Base-by-base conservation (phyloP, 495 filamentous ascomycete species). In the Elasticomyces elasticus region DNA sequence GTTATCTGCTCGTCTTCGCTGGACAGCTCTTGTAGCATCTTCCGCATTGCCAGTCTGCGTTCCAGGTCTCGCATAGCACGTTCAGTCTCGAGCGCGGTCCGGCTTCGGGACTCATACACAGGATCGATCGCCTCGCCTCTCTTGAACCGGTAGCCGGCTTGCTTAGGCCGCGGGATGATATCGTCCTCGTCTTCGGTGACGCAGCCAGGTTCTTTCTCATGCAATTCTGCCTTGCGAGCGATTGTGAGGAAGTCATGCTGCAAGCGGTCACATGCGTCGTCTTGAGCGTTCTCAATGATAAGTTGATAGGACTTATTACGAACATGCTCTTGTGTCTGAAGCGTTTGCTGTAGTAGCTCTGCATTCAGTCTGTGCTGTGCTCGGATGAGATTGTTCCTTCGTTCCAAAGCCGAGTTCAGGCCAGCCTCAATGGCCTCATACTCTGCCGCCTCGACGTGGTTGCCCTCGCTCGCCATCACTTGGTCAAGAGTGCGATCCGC, bases 401-500 rank as follows among this genome's bases (percentile, higher is more conserved):
- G 12, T 23, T 61, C 27, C 6, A 63, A 51, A 5, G 52, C 49
- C 24, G 52, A 26, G 19, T 63, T 48, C 10, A 72, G 58, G 24
- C 59, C 51, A 1, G 52, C 45, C 20, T 50, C 52, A 2, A 70
- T 50, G n/a, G 41, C 19, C 12, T 59, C 28, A 49, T 66, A 60
- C 28, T 67, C 60, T 1, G 64, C 50, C 13, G 54, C 59, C 45
- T 64, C 30, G 25, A 63, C 56, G 51, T 68, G 54, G 28, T n/a
- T 55, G 1, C 54, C 37, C n/a, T 61, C 50, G 30, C 67, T 62
- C 30, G 59, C 60, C 22, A 66, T 51, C 11, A 72, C 44, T 17
- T 62, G 58, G 20, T 65, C 52, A 24, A 62, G 41, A 20, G 64
- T 61, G 9, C 68, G 59, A 15, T 60, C 43, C 6, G 64, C 64